These are phyloP conservation scores for Globisporangium rhizosaccharum DNA, from an alignment of 352 stramenopile species.

Conservation along the genomic window DNA sequence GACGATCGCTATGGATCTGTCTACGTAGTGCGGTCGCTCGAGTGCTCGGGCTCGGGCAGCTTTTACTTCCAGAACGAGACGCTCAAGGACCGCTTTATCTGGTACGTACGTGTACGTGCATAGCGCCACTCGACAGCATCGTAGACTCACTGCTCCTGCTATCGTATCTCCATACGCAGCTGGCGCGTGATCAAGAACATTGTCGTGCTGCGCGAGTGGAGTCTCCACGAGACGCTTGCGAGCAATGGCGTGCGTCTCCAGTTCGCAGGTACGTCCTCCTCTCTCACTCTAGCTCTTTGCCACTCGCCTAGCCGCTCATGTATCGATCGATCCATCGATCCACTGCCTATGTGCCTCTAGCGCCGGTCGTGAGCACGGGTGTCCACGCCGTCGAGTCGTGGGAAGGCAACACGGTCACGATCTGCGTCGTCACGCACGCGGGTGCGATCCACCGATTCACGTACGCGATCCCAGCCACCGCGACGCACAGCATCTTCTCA, in stretches of 20 bases:
- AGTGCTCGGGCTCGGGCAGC: constrained; percentile 57
- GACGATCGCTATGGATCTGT: neutral
- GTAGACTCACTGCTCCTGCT: neutral
- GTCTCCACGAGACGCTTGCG: constrained; percentile 52
- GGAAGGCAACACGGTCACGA: constrained; percentile 42
- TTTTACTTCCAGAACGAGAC: constrained; percentile 74
- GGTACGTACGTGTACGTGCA: constrained; percentile 12
- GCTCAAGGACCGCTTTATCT: constrained; percentile 65
- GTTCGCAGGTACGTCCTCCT: constrained; percentile 29
- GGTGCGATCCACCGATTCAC: constrained; percentile 65
- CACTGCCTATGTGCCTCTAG: constrained; percentile 5
- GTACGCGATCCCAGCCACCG: constrained; percentile 32
- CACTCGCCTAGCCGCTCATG: neutral
- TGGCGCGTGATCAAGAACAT: constrained; percentile 75
- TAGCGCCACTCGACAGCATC: neutral
- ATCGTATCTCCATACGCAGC: constrained; percentile 11
- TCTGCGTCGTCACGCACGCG: constrained; percentile 64
- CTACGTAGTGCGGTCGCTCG: constrained; percentile 43
- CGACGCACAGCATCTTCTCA: constrained; percentile 51
- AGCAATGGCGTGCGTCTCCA: constrained; percentile 54
- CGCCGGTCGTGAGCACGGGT: constrained; percentile 46
- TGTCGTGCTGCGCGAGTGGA: constrained; percentile 65
- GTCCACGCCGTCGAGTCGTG: constrained; percentile 61
- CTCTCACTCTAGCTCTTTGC: neutral
- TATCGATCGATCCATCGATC: neutral